A percentile compares a stretch with the other conserved stretches of the same genome.
Conservation (phyloP, 2,329 filamentous ascomycete species). For the Hypocreales sp. region DNA sequence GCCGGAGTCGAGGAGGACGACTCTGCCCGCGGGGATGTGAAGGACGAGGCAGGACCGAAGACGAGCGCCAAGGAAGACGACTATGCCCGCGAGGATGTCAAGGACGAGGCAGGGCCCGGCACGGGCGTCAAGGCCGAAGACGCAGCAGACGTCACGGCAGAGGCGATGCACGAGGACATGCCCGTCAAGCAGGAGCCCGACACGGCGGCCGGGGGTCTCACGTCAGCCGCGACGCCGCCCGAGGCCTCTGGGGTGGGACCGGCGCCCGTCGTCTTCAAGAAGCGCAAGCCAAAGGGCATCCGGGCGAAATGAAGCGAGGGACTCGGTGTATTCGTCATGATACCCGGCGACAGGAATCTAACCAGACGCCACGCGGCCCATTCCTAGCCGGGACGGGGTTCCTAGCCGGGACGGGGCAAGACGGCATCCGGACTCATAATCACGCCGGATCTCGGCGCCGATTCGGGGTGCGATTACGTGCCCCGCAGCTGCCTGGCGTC, state of each 20-base stretch:
- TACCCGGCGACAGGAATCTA: constrained; percentile 2
- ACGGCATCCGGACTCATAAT: too few relatives aligned
- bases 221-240: constrained; percentile 11
- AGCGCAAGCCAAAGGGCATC: constrained; percentile 54
- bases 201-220: constrained; percentile 3
- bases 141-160: constrained; percentile 6
- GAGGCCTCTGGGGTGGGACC: constrained; percentile 16
- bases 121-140: constrained; percentile 9
- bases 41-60: too few relatives aligned
- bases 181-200: constrained; percentile 23
- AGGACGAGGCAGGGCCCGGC: constrained; percentile 10
- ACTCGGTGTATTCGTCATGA: too few relatives aligned
- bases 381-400: too few relatives aligned
- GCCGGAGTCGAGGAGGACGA: too few relatives aligned
- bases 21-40: too few relatives aligned
- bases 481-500: too few relatives aligned
- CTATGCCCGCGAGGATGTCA: constrained; percentile 7
- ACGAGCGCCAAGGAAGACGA: constrained; percentile 9
- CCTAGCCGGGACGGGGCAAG: too few relatives aligned
- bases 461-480: too few relatives aligned
- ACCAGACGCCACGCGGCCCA: too few relatives aligned
- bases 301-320: constrained; percentile 34
- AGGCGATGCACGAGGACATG: constrained; percentile 9
- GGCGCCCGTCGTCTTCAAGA: constrained; percentile 57
- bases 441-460: too few relatives aligned